These are phyloP conservation scores for Lentinula raphanica DNA, from an alignment of 768 basidiomycete genomes.

Conservation along the genomic window DNA sequence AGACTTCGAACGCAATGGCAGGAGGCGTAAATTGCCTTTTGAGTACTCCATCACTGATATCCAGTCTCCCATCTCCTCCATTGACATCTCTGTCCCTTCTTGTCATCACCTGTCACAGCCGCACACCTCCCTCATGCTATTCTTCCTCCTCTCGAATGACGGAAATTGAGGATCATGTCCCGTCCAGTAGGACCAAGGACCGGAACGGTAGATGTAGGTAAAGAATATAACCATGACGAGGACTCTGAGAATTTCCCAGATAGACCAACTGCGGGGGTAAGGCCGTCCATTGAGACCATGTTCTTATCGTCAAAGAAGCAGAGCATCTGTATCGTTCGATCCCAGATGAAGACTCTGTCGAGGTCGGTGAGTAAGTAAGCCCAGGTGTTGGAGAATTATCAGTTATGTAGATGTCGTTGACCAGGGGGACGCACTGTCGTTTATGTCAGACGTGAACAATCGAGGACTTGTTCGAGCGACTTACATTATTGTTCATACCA, in stretches of 20 bases:
- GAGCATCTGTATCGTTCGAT: conserved; percentile 53
- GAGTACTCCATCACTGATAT: no score
- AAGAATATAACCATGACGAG: conserved; percentile 19
- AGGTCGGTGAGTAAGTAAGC: conserved; percentile 55
- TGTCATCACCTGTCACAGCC: no score
- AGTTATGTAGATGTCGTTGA: conserved; percentile 7
- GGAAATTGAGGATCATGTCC: background rate
- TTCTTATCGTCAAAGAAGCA: conserved; percentile 41
- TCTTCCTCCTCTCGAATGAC: no score
- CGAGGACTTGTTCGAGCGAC: no score
- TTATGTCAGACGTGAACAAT: no score
- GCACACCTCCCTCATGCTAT: no score
- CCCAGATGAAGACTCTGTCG: conserved; percentile 52
- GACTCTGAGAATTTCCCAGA: conserved; percentile 9
- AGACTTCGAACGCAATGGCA: background rate
- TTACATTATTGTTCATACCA: no score
- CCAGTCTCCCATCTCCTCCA: no score
- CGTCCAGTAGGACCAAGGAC: background rate
- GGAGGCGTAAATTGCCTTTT: background rate
- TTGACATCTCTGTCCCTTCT: no score
- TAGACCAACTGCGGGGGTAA: conserved; percentile 5
- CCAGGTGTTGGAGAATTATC: conserved; percentile 49
- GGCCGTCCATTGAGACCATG: conserved; percentile 16
- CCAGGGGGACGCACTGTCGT: background rate
- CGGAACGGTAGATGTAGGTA: background rate